These are phyloP conservation scores for Lactarius pseudohatsudake DNA, from an alignment of 768 basidiomycete species.

Conservation along the genomic window DNA sequence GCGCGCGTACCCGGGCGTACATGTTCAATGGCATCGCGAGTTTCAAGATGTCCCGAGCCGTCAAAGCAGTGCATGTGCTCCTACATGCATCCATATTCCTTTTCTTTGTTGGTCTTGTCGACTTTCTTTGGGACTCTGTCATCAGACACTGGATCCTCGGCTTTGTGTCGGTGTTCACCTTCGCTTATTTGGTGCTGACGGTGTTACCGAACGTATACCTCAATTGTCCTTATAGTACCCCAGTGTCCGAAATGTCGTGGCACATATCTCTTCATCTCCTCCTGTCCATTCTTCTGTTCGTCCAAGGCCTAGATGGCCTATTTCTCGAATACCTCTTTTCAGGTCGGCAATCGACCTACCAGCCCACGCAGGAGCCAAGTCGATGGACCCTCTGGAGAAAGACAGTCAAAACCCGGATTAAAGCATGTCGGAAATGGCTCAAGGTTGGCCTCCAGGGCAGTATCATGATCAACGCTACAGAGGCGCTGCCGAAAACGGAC, in stretches of 20 bases:
- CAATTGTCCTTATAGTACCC: conserved; percentile 12
- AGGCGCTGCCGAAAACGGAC: neutral
- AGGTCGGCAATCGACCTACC: neutral
- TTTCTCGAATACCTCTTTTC: neutral
- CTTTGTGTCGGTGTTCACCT: neutral
- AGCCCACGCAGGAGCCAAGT: neutral
- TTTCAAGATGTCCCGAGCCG: neutral
- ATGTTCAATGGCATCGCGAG: neutral
- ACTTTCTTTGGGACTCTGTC: neutral
- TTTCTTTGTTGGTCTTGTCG: neutral
- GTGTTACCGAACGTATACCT: neutral
- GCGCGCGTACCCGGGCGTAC: neutral
- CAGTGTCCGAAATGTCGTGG: neutral
- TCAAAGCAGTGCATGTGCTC: neutral
- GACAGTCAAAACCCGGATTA: neutral
- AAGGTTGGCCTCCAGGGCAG: neutral
- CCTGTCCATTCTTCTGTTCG: neutral
- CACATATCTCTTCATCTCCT: neutral
- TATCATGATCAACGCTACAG: neutral
- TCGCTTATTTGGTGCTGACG: no score
- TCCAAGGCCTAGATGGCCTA: neutral
- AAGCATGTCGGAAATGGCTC: conserved; percentile 4
- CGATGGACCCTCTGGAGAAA: neutral
- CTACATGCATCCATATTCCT: neutral
- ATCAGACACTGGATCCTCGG: neutral